Conservation (phyloP, 2,329 filamentous ascomycete genomes). For the Xylaria multiplex region DNA sequence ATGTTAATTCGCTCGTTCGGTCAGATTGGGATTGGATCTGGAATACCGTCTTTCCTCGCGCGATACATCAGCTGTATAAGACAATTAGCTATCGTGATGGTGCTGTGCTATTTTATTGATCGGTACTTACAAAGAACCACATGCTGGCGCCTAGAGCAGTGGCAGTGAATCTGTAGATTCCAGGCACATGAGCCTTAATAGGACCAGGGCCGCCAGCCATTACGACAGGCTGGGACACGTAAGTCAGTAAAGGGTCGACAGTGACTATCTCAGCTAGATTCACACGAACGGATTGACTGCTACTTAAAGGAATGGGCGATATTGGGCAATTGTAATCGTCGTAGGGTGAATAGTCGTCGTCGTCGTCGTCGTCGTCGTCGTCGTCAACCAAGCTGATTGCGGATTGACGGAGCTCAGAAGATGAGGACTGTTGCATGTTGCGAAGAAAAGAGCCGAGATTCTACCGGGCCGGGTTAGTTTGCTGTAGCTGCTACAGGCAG, state of each 20-base stretch:
- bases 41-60: slow-evolving; percentile 88
- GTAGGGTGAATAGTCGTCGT: not conserved
- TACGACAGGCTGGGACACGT: slow-evolving; percentile 35
- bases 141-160: slow-evolving; percentile 92
- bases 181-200: slow-evolving; percentile 59
- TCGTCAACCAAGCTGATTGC: slow-evolving; percentile 1
- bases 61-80: slow-evolving; percentile 88
- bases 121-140: slow-evolving; percentile 92
- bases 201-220: slow-evolving; percentile 51
- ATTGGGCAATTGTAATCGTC: slow-evolving; percentile 14
- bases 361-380: slow-evolving; percentile 12
- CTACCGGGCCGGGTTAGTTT: slow-evolving; percentile 14
- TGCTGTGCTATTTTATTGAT: not conserved
- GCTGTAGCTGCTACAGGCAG: too few relatives aligned
- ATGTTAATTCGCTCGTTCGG: slow-evolving; percentile 38
- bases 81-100: slow-evolving; percentile 27
- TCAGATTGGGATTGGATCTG: slow-evolving; percentile 26
- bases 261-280: not conserved
- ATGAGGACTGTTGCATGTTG: not conserved
- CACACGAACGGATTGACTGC: slow-evolving; percentile 13
- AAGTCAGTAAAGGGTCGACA: slow-evolving; percentile 1
- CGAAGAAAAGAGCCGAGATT: slow-evolving; percentile 16
- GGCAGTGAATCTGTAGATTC: slow-evolving; percentile 83
- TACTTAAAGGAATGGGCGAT: slow-evolving; percentile 4
- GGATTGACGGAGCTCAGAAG: slow-evolving; percentile 18